Evolutionary conservation across 2,329 filamentous ascomycete genomes (phyloP), one percentile per base, ranked within the genome.

Genomic region (Diplodia mutila): DNA sequence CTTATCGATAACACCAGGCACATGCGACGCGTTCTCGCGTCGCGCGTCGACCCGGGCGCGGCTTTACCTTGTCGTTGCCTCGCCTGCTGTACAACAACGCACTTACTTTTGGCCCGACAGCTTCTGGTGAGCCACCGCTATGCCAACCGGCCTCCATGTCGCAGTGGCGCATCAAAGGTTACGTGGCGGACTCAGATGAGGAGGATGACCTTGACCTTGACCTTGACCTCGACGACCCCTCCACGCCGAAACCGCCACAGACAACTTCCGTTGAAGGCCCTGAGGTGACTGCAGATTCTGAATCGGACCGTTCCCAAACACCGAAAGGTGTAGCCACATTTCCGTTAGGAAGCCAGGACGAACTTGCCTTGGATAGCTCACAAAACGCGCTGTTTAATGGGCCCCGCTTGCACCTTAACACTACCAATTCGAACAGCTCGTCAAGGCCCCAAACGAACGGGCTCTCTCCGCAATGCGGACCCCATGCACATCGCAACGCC

Each of bases 161-260:
- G 75, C 76, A 76, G 77, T 85, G 83, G 83, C 79, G 81, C 72
- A 76, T 79, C 72, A 79, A 76, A 75, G 82, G 82, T 71, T 83
- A 80, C 76, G 83, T 84, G 70, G 78, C 77, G 75, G 83, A 84
- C 74, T 84, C 83, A 69, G 83, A 85, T 77, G 83, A 83, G 67
- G 82, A 84, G 61, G 81, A 82, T 55, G 75, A 77, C 64, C 61
- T 70, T 23, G 64, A 59, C 16, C 59, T 63, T 18, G 29, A 51
- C n/a, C 16, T 21, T 46, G 34, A 37, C 29, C 29, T 32, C 29
- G 29, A 32, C 7, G 29, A 32, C 29, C 29, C 7, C 42, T 51
- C 21, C 27, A 29, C 27, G 18, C 18, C 46, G 6, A 49, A 51
- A 14, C 46, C n/a, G 12, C 46, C 46, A 37, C 18, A 29, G 7